Conservation (phyloP, 768 basidiomycete species). For the Rhodocollybia butyracea region DNA sequence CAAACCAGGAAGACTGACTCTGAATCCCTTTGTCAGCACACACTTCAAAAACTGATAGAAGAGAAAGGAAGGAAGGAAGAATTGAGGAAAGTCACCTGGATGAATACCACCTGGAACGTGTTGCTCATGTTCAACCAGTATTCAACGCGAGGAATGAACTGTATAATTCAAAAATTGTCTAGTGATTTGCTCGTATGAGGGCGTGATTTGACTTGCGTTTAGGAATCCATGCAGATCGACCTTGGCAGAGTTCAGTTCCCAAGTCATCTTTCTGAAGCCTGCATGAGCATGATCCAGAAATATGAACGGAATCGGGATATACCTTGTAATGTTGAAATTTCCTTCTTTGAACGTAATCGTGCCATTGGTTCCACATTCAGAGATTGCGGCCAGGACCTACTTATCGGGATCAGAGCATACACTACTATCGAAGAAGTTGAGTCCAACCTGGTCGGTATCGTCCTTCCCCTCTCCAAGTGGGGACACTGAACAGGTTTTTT, state of each 20-base stretch:
- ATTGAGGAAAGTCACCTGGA: constrained; percentile 36
- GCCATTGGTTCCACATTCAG: constrained; percentile 44
- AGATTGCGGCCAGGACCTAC: constrained; percentile 47
- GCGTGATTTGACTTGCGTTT: constrained; percentile 21
- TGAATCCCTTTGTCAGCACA: constrained; percentile 16
- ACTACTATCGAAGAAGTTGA: neutral
- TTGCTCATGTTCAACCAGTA: constrained; percentile 54
- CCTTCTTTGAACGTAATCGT: constrained; percentile 42
- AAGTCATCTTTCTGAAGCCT: constrained; percentile 45
- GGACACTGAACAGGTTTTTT: constrained; percentile 6
- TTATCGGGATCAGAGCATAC: too few species aligned
- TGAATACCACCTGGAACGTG: constrained; percentile 60
- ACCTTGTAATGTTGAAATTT: constrained; percentile 52
- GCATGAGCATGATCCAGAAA: neutral
- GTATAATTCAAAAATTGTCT: neutral
- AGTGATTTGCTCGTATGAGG: neutral
- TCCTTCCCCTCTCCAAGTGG: constrained; percentile 22
- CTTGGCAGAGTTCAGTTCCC: constrained; percentile 41
- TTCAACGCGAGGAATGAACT: constrained; percentile 54
- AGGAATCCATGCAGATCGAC: constrained; percentile 39
- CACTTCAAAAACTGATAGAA: too few species aligned
- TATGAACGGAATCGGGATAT: neutral
- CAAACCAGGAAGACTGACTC: constrained; percentile 65
- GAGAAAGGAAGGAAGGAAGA: too few species aligned
- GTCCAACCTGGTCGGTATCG: constrained; percentile 21